These are phyloP conservation scores for Plenodomus tracheiphilus DNA, from an alignment of 2,329 filamentous ascomycete species.

Conservation along the genomic window DNA sequence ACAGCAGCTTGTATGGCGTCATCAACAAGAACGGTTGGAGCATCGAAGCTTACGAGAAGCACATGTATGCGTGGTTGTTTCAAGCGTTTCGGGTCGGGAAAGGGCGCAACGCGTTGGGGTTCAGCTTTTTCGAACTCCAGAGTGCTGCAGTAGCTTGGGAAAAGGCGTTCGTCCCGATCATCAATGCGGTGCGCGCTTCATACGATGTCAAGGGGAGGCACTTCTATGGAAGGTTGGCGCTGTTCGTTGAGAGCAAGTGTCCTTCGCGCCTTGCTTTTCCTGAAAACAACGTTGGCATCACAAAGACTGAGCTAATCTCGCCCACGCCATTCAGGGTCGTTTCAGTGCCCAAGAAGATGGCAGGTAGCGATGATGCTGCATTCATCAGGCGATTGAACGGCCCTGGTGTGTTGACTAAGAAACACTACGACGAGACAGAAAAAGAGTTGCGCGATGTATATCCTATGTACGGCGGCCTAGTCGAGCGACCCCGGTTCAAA, in stretches of 20 bases:
- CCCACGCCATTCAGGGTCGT: conserved; percentile 28
- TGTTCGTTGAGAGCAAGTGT: conserved; percentile 30
- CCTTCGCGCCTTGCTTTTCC: conserved; percentile 40
- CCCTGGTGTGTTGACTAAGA: conserved; percentile 14
- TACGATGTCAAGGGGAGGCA: conserved; percentile 31
- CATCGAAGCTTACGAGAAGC: conserved; percentile 34
- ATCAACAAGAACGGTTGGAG: conserved; percentile 35
- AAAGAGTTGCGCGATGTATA: conserved; percentile 33
- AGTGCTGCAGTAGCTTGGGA: conserved; percentile 36
- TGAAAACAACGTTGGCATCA: conserved; percentile 24
- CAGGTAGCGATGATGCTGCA: neutral
- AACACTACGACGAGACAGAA: conserved; percentile 31
- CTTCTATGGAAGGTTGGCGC: conserved; percentile 37
- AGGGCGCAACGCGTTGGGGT: conserved; percentile 24
- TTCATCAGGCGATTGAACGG: neutral
- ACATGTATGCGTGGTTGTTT: conserved; percentile 38
- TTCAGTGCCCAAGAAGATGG: conserved; percentile 12
- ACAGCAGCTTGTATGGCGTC: conserved; percentile 13
- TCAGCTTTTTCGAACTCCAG: conserved; percentile 32
- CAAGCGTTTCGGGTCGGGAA: conserved; percentile 41
- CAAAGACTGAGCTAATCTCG: conserved; percentile 12
- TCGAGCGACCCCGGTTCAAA: conserved; percentile 37
- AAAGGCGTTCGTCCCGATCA: conserved; percentile 34
- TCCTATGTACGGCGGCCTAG: conserved; percentile 35
- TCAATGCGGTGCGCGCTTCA: conserved; percentile 32